phyloP scores from a whole-genome alignment of 208 protist species.

The Leishmania braziliensis region DNA sequence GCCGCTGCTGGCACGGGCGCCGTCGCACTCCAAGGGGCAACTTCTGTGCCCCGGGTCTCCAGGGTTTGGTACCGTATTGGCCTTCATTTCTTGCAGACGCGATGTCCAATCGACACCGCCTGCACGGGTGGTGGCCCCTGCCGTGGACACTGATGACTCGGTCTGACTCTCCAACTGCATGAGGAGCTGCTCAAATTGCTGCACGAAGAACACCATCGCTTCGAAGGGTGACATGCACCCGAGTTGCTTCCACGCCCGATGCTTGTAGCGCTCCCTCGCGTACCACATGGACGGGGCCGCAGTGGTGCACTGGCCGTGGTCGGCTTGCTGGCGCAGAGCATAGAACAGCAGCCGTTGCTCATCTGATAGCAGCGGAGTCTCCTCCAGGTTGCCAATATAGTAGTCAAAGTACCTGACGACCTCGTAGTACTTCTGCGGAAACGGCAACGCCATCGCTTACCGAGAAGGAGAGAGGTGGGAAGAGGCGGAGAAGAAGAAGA shows the following conservation, averaged over 20 bases:
- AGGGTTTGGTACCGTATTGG: background rate
- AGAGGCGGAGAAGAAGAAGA: background rate
- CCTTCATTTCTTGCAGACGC: constrained; percentile 15
- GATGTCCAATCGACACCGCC: constrained; percentile 21
- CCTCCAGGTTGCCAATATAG: constrained; percentile 62
- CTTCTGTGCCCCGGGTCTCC: background rate
- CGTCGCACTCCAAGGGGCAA: background rate
- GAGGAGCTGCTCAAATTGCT: constrained; percentile 40
- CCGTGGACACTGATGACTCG: background rate
- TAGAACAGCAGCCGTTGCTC: constrained; percentile 75
- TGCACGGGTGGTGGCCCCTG: background rate
- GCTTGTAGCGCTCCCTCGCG: constrained; percentile 62
- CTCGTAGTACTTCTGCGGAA: constrained; percentile 72
- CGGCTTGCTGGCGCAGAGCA: constrained; percentile 70
- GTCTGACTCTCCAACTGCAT: constrained; percentile 14
- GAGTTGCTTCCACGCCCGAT: constrained; percentile 76
- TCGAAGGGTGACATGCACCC: constrained; percentile 69
- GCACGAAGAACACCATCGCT: constrained; percentile 89
- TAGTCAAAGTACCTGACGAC: constrained; percentile 60
- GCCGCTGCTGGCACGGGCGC: background rate
- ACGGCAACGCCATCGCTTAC: constrained; percentile 53
- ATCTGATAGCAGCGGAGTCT: constrained; percentile 45
- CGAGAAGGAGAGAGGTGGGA: background rate
- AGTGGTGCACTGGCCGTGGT: constrained; percentile 64
- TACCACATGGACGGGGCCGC: constrained; percentile 69